Percentiles rank a stretch among this genome's conserved stretches.
phyloP scores from a whole-genome alignment of 108 stramenopile species.

The Thalassiosira profunda region DNA sequence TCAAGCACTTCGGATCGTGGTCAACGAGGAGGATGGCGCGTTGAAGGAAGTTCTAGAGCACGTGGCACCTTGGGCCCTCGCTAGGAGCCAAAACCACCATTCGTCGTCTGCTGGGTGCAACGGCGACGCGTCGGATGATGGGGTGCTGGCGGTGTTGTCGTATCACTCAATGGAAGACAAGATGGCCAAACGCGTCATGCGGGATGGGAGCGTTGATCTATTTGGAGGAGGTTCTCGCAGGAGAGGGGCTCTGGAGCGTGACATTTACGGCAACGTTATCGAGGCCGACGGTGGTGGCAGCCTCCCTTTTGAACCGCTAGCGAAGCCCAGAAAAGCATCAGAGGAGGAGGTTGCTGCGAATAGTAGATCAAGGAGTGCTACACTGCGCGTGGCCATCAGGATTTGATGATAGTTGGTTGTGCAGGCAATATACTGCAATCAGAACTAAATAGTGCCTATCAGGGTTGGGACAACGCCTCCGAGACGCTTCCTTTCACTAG shows the following conservation, averaged over 20 bases:
- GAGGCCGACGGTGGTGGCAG: constrained; percentile 11
- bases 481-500: constrained; percentile 5
- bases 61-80: constrained; percentile 64
- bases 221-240: neutral
- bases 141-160: constrained; percentile 81
- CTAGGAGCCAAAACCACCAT: constrained; percentile 57
- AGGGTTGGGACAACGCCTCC: constrained; percentile 1
- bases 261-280: constrained; percentile 82
- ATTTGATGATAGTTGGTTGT: neutral
- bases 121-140: constrained; percentile 4
- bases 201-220: constrained; percentile 71
- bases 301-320: constrained; percentile 73
- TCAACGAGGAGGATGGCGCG: constrained; percentile 90
- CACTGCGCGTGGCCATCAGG: constrained; percentile 66
- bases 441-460: no score
- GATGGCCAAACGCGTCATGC: constrained; percentile 84
- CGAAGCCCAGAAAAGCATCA: constrained; percentile 72
- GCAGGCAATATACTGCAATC: constrained; percentile 2
- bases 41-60: constrained; percentile 67
- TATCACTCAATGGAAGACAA: constrained; percentile 97
- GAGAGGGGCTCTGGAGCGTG: constrained; percentile 43
- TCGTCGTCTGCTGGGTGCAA: constrained; percentile 15
- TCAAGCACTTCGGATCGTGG: constrained; percentile 91
- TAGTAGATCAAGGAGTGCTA: constrained; percentile 85
- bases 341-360: constrained; percentile 79